Evolutionary conservation across 495 filamentous ascomycete species (phyloP).

Genomic region (Hypoxylon cercidicola): DNA sequence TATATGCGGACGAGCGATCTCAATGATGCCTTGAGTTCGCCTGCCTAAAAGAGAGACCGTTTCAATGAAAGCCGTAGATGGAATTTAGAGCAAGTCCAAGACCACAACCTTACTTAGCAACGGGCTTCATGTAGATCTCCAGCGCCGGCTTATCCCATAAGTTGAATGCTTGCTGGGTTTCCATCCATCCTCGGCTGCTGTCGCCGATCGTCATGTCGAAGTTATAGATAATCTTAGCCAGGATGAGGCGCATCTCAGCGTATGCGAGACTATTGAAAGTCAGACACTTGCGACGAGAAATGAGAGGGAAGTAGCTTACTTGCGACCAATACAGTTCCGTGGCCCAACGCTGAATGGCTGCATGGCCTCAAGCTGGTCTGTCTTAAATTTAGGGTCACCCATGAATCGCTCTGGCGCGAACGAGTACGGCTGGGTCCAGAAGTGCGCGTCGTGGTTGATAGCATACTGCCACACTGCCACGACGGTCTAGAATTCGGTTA

Average conservation of each 20-base stretch:
- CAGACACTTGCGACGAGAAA: constrained; percentile 1
- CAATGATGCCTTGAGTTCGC: too few relatives aligned
- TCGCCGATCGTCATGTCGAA: constrained; percentile 62
- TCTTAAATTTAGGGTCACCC: constrained; percentile 49
- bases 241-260: constrained; percentile 60
- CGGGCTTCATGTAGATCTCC: constrained; percentile 42
- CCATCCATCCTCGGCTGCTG: constrained; percentile 55
- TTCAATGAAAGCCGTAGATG: too few relatives aligned
- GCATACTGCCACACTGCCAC: constrained; percentile 62
- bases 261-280: constrained; percentile 56
- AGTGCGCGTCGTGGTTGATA: constrained; percentile 48
- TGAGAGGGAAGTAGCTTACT: constrained; percentile 51
- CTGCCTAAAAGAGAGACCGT: too few relatives aligned
- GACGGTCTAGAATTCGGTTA: constrained; percentile 53
- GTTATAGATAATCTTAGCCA: constrained; percentile 61
- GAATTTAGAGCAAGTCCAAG: too few relatives aligned
- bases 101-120: constrained; percentile 1
- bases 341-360: constrained; percentile 66
- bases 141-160: constrained; percentile 58
- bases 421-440: constrained; percentile 57
- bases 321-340: constrained; percentile 64
- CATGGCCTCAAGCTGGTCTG: constrained; percentile 58
- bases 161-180: constrained; percentile 48
- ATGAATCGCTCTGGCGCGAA: constrained; percentile 66
- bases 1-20: too few relatives aligned